These are phyloP conservation scores for Ceratocystis cubensis DNA, from an alignment of 2,329 filamentous ascomycete species.

Conservation along the genomic window DNA sequence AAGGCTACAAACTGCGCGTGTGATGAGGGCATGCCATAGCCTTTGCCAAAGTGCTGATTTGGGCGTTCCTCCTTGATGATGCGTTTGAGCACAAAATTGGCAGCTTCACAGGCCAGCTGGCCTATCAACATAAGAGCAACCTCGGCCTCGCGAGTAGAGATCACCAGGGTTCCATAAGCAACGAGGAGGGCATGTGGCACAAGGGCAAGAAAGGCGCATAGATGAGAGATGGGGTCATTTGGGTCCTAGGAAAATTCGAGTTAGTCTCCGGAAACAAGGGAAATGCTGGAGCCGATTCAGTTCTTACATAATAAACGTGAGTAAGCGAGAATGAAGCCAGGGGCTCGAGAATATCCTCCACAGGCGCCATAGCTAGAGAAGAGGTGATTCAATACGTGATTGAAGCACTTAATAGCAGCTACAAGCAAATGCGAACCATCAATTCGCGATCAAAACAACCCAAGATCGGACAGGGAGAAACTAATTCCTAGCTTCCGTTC, in stretches of 20 bases:
- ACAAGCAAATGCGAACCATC: not conserved
- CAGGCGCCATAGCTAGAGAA: slow-evolving; percentile 7
- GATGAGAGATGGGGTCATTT: slow-evolving; percentile 66
- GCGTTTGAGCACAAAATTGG: slow-evolving; percentile 84
- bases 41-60: slow-evolving; percentile 71
- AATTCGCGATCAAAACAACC: too few species aligned
- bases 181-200: slow-evolving; percentile 84
- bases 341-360: slow-evolving; percentile 29
- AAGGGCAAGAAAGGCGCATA: slow-evolving; percentile 88
- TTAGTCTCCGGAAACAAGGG: slow-evolving; percentile 3
- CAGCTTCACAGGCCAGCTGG: slow-evolving; percentile 78
- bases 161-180: slow-evolving; percentile 78
- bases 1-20: slow-evolving; percentile 92
- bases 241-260: slow-evolving; percentile 48
- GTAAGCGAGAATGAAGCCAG: slow-evolving; percentile 86
- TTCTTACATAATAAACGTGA: slow-evolving; percentile 78
- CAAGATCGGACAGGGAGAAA: too few species aligned
- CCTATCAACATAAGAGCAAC: slow-evolving; percentile 81
- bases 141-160: slow-evolving; percentile 83
- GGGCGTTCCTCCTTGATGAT: slow-evolving; percentile 87
- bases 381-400: not conserved
- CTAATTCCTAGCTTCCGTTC: too few species aligned
- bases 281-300: slow-evolving; percentile 17
- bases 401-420: not conserved
- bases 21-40: slow-evolving; percentile 92